Conservation (phyloP, 2,329 filamentous ascomycete species). For the Ophiostoma piceae region DNA sequence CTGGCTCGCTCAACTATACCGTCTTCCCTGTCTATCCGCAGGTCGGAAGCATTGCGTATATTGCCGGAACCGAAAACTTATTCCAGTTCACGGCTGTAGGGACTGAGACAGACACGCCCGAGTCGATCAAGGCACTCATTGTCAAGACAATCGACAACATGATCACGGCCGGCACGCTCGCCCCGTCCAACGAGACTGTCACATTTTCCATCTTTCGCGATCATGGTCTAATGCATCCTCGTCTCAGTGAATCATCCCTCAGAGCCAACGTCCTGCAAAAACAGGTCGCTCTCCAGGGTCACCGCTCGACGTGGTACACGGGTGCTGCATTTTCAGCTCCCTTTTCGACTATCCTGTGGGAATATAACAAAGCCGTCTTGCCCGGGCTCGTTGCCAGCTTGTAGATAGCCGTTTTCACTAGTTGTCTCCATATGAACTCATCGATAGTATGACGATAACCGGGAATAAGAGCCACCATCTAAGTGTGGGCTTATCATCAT, state of each 20-base stretch:
- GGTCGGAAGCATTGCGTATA: too few species aligned
- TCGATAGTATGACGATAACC: background rate
- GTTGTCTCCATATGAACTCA: too few species aligned
- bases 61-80: too few species aligned
- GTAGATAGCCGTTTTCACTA: background rate
- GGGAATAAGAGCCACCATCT: background rate
- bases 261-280: background rate
- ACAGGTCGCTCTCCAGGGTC: background rate
- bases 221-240: background rate
- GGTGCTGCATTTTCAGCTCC: background rate
- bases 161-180: too few species aligned
- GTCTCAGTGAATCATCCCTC: background rate
- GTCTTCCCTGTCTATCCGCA: too few species aligned
- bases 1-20: too few species aligned
- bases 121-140: too few species aligned
- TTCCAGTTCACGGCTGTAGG: too few species aligned
- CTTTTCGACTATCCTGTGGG: background rate
- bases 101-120: too few species aligned
- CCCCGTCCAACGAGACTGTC: too few species aligned
- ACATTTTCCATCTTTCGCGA: too few species aligned
- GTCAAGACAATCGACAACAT: too few species aligned
- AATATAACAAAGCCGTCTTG: background rate
- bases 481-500: background rate
- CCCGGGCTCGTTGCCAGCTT: background rate
- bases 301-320: slow-evolving; percentile 1